These are phyloP conservation scores for Neurospora cerealis DNA, from an alignment of 495 filamentous ascomycete species.

Conservation along the genomic window DNA sequence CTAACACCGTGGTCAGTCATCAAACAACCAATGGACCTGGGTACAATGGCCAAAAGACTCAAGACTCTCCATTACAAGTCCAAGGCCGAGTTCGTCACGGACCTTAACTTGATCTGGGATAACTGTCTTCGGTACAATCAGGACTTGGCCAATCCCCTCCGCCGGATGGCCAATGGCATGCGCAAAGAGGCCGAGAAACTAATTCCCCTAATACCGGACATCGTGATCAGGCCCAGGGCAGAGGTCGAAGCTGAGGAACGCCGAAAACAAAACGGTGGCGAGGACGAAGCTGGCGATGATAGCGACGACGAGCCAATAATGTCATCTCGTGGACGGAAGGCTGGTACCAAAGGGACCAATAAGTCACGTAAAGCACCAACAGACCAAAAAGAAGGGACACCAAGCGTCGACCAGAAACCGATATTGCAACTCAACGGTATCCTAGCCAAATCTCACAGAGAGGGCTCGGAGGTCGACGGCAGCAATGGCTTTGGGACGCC, in stretches of 20 bases:
- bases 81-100: constrained; percentile 88
- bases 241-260: constrained; percentile 96
- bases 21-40: constrained; percentile 96
- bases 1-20: constrained; percentile 53
- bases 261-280: constrained; percentile 60
- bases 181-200: constrained; percentile 92
- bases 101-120: constrained; percentile 89
- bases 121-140: constrained; percentile 96
- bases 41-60: constrained; percentile 96
- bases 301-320: constrained; percentile 98
- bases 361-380: constrained; percentile 71
- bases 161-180: constrained; percentile 94
- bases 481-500: constrained; percentile 83
- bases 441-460: constrained; percentile 34
- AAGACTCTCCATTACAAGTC: constrained; percentile 80
- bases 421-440: constrained; percentile 42
- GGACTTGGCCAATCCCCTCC: constrained; percentile 73
- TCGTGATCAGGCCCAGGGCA: constrained; percentile 77
- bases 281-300: constrained; percentile 77
- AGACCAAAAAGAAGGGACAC: constrained; percentile 71
- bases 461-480: constrained; percentile 48
- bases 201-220: constrained; percentile 87
- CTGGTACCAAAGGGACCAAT: constrained; percentile 63
- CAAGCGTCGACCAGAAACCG: constrained; percentile 55
- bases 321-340: constrained; percentile 88